A percentile compares a stretch with the other conserved stretches of the same genome.
These are phyloP conservation scores for Talaromyces amestolkiae DNA, from an alignment of 2,329 filamentous ascomycete species.

Conservation along the genomic window DNA sequence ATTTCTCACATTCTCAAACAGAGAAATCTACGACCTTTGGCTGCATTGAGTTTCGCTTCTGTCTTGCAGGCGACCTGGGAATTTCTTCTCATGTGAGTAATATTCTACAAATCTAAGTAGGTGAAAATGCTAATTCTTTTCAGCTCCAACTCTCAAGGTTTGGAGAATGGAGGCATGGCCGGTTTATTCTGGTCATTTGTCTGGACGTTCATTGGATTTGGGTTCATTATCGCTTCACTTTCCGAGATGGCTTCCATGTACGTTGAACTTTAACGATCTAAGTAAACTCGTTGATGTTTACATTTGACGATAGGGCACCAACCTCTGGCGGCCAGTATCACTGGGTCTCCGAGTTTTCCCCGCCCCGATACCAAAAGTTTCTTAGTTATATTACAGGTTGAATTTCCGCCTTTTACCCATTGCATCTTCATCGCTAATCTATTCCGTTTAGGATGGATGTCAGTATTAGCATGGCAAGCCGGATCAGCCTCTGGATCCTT, in stretches of 20 bases:
- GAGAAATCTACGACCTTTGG: conserved; percentile 34
- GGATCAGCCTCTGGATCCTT: conserved; percentile 50
- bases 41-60: conserved; percentile 36
- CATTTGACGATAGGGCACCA: conserved; percentile 43
- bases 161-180: conserved; percentile 23
- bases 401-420: background rate
- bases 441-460: conserved; percentile 46
- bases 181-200: conserved; percentile 34
- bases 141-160: conserved; percentile 10
- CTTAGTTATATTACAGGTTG: conserved; percentile 54
- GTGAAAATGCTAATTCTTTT: conserved; percentile 12
- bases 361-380: conserved; percentile 49
- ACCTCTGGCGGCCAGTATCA: conserved; percentile 60
- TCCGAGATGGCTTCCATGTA: conserved; percentile 57
- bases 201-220: conserved; percentile 62
- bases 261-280: background rate
- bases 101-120: conserved; percentile 18
- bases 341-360: conserved; percentile 57
- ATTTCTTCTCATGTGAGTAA: conserved; percentile 33
- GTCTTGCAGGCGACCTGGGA: conserved; percentile 39
- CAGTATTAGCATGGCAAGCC: conserved; percentile 51
- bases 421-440: background rate
- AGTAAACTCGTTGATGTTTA: background rate
- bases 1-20: conserved; percentile 19
- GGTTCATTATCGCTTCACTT: conserved; percentile 58